Conservation (phyloP, 1,139 yeast species). For the Sugiyamaella xylanicola region DNA sequence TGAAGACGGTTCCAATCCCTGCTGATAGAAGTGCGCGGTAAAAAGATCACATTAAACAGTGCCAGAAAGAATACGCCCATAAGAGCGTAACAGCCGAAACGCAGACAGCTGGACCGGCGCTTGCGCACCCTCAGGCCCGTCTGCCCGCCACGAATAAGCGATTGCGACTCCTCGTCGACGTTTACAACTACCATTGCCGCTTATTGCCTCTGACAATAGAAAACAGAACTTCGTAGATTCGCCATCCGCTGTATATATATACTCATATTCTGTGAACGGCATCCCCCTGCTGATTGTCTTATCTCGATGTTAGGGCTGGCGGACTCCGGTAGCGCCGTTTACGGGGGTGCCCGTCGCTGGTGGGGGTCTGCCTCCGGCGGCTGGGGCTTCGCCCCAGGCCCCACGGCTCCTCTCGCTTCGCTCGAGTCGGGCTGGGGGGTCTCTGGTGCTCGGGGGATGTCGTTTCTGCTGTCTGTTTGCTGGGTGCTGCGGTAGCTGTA, state of each 20-base stretch:
- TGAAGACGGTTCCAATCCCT: constrained; percentile 81
- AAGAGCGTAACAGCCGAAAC: constrained; percentile 38
- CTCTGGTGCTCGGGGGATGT: no score
- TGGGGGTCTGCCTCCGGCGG: constrained; percentile 4
- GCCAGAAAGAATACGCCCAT: constrained; percentile 57
- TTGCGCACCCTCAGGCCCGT: constrained; percentile 12
- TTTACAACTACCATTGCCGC: constrained; percentile 9
- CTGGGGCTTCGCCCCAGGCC: constrained; percentile 11
- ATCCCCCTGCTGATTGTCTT: background rate
- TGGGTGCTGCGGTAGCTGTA: background rate
- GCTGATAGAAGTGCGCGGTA: constrained; percentile 83
- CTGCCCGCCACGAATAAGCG: constrained; percentile 10
- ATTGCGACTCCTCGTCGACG: constrained; percentile 17
- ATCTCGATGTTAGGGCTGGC: background rate
- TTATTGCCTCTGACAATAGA: background rate
- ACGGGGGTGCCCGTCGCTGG: background rate
- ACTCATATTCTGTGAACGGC: background rate
- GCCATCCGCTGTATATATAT: background rate
- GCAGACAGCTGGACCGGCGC: constrained; percentile 15
- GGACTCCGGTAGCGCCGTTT: constrained; percentile 6
- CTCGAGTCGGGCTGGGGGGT: no score
- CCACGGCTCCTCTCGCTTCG: constrained; percentile 6
- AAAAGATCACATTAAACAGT: constrained; percentile 67
- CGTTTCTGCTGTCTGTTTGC: no score
- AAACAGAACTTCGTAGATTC: background rate